Base-by-base conservation (phyloP, 2,329 filamentous ascomycete genomes). In the Alternaria dauci region DNA sequence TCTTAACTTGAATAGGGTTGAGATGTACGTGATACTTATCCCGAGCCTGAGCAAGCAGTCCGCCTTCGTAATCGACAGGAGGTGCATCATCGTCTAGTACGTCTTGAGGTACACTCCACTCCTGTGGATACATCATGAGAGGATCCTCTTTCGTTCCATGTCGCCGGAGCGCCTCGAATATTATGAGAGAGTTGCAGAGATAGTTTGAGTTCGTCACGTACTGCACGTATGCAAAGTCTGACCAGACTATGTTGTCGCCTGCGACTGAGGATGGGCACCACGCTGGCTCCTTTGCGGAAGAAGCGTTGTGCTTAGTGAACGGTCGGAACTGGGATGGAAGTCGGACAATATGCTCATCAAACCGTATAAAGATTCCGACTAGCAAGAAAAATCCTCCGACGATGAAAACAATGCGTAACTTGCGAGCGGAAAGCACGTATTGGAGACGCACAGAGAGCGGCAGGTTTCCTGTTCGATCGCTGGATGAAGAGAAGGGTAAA, bases 121-220 rank as follows among this genome's bases (percentile, higher is more conserved):
- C 5, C 23, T 52, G 23, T 4, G 48, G 48, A 3, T 52, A 52
- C 18, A 78, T 4, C 55, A 58, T 30, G 4, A 58, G 18, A 2
- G 18, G 48, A 3, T 58, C 47, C 1, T 39, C 47, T 76, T 66
- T 76, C 68, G 58, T 68, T 70, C 14, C 71, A 68, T 16, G 76
- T 9, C 74, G 63, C 42, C 77, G 63, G 3, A 81, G 66, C 2
- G 76, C 55, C 55, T 79, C 79, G 43, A 80, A 74, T 12, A 80
- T 70, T 77, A 81, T 79, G 58, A 79, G 47, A 3, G 73, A 69
- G 53, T 76, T 76, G 64, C 76, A 79, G 8, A 79, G 70, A 47
- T 76, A 72, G 34, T 65, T 55, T 3, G 51, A 44, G 51, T 75
- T 66, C 6, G 76, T 78, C 16, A 71, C 73, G 58, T 78, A 77